Base-by-base conservation (phyloP, 768 basidiomycete species). In the Serendipita vermifera region DNA sequence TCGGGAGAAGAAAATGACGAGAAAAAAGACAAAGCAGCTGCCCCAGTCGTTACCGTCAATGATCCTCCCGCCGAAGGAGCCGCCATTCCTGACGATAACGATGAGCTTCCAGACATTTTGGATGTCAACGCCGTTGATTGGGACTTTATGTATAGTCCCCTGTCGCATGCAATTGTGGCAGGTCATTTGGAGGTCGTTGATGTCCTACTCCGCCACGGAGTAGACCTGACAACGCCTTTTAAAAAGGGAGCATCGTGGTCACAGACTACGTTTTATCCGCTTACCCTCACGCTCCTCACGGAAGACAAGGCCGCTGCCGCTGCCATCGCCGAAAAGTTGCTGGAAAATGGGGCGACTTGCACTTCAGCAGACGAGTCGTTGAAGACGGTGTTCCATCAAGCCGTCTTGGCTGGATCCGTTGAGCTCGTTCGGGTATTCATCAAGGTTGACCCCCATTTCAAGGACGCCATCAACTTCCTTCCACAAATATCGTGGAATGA, bases 141-240 rank as follows among this genome's bases (percentile, higher is more conserved):
- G 81, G 81, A 82, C 62, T 73, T 76, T 56, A 71, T 72, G 3
- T 74, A 78, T 58, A 73, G 75, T 1, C 72, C 81, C 2, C 69
- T 82, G 26, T 67, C 68, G 26, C 77, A 77, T 61, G 80, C 75
- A 2, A 72, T 77, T 38, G 62, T 22, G 3, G 20, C 6, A 9
- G 41, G 41, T 22, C 26, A 35, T 27, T 11, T 54, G 13, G 14
- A 11, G 14, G 51, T 54, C 9, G 33, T 56, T 15, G 15, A 17
- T 6, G 40, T 38, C 24, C 33, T 24, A 22, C 1, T 15, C 15
- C n/a, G 17, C 27, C 4, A 27, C 33, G 3, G 1, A 2, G 7
- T n/a, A 27, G 22, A n/a, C 48, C 14, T 14, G 15, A 13, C 9
- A 54, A 59, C 33, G 51, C 59, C 13, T 54, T 60, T 55, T 15